These are phyloP conservation scores for Talaromyces sp. DNA, from an alignment of 2,329 filamentous ascomycete species.

Conservation along the genomic window DNA sequence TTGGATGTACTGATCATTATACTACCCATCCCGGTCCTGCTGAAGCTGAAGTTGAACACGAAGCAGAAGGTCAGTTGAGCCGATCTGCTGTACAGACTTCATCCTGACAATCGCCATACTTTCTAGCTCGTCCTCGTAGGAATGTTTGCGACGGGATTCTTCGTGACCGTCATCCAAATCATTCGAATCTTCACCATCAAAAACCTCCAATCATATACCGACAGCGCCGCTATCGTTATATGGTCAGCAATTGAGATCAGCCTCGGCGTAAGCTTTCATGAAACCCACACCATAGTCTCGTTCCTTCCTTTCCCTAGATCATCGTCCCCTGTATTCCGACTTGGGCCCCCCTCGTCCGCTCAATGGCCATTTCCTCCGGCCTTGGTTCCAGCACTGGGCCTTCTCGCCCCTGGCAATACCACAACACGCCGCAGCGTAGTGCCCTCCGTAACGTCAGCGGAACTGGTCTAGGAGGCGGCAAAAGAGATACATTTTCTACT, in stretches of 20 bases:
- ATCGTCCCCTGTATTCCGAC: slow-evolving; percentile 44
- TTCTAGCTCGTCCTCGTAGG: slow-evolving; percentile 39
- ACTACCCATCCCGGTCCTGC: neutral
- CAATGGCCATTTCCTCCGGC: slow-evolving; percentile 18
- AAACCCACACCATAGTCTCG: neutral
- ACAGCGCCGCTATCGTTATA: slow-evolving; percentile 42
- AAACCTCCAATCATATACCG: slow-evolving; percentile 44
- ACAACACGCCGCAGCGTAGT: neutral
- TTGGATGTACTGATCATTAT: slow-evolving; percentile 6
- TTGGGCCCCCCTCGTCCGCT: slow-evolving; percentile 41
- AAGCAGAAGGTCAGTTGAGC: neutral
- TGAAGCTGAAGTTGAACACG: neutral
- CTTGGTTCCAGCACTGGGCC: neutral
- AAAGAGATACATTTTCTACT: neutral
- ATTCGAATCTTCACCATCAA: slow-evolving; percentile 51
- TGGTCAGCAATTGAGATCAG: slow-evolving; percentile 49
- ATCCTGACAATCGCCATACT: neutral
- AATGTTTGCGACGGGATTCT: slow-evolving; percentile 50
- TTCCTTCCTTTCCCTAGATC: slow-evolving; percentile 22
- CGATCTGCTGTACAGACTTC: neutral
- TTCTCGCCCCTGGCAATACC: slow-evolving; percentile 1
- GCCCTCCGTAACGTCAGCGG: neutral
- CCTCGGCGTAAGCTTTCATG: slow-evolving; percentile 32
- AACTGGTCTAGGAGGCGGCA: neutral
- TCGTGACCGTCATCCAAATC: slow-evolving; percentile 51